Conservation (phyloP, 495 filamentous ascomycete genomes). For the Monascus purpureus region DNA sequence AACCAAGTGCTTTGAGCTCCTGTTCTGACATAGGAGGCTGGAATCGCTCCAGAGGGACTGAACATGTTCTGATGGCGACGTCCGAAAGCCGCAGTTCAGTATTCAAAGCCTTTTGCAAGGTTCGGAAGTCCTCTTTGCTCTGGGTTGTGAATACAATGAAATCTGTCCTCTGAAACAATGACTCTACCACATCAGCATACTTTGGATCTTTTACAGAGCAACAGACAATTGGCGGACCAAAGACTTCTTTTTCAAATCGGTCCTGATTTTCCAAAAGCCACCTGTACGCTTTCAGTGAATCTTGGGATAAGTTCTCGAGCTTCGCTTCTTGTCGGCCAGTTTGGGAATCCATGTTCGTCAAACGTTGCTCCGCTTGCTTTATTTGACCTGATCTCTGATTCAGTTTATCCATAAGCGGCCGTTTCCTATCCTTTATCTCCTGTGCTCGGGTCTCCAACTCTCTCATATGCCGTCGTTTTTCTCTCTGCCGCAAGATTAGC, state of each 20-base stretch:
- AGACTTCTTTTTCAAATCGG: constrained; percentile 66
- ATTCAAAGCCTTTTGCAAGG: constrained; percentile 32
- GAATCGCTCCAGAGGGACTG: constrained; percentile 33
- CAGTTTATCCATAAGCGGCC: constrained; percentile 11
- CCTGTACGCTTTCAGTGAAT: constrained; percentile 57
- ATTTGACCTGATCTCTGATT: constrained; percentile 16
- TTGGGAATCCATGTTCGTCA: constrained; percentile 56
- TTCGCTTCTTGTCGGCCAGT: constrained; percentile 59
- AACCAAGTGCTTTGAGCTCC: constrained; percentile 44
- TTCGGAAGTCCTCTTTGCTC: constrained; percentile 56
- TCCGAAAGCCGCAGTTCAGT: constrained; percentile 44
- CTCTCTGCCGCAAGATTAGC: constrained; percentile 20
- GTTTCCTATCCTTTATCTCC: constrained; percentile 16
- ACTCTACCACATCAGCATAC: constrained; percentile 64
- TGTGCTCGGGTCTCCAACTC: constrained; percentile 14
- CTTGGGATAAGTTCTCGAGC: constrained; percentile 39
- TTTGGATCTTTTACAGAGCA: constrained; percentile 68
- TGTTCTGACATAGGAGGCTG: constrained; percentile 37
- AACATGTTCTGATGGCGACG: constrained; percentile 47
- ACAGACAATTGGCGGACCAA: constrained; percentile 68
- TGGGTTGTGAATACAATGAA: constrained; percentile 66
- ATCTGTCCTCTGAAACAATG: constrained; percentile 45
- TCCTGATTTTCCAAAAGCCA: constrained; percentile 64
- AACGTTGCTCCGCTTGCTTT: constrained; percentile 27
- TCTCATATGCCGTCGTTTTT: constrained; percentile 20